Percentiles rank a stretch among this genome's conserved stretches.
Evolutionary conservation across 495 filamentous ascomycete genomes (phyloP).

Genomic region (Rhypophila decipiens): DNA sequence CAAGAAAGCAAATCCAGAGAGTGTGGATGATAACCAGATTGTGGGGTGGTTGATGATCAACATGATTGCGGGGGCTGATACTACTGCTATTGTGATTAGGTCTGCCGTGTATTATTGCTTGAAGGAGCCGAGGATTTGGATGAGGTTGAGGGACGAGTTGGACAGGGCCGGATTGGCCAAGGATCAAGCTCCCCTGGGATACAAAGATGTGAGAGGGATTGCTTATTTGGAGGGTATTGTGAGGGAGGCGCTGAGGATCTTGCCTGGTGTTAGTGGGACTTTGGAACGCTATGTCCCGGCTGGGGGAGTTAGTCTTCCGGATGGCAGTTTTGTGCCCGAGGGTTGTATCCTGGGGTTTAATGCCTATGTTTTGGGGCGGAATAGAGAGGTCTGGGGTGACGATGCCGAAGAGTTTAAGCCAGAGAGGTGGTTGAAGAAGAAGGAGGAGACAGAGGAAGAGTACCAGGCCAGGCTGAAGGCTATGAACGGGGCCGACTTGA

Average conservation of each 20-base stretch:
- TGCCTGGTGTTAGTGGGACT: slow-evolving; percentile 40
- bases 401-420: slow-evolving; percentile 46
- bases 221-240: slow-evolving; percentile 48
- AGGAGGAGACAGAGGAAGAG: slow-evolving; percentile 12
- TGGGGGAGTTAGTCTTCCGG: slow-evolving; percentile 27
- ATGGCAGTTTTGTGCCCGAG: slow-evolving; percentile 31
- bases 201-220: slow-evolving; percentile 9
- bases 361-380: slow-evolving; percentile 32
- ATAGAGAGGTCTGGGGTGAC: slow-evolving; percentile 36
- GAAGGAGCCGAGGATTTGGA: slow-evolving; percentile 34
- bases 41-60: slow-evolving; percentile 23
- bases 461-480: slow-evolving; percentile 20
- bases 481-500: slow-evolving; percentile 26
- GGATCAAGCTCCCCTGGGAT: slow-evolving; percentile 5
- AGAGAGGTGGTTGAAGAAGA: slow-evolving; percentile 42
- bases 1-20: slow-evolving; percentile 15
- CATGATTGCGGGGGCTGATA: slow-evolving; percentile 48
- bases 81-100: slow-evolving; percentile 44
- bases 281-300: slow-evolving; percentile 41
- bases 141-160: slow-evolving; percentile 34
- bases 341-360: slow-evolving; percentile 32
- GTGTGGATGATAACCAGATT: slow-evolving; percentile 16
- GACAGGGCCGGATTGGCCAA: slow-evolving; percentile 11
- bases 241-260: slow-evolving; percentile 46
- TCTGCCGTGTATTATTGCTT: slow-evolving; percentile 47